These are phyloP conservation scores for Hericium coralloides DNA, from an alignment of 768 basidiomycete genomes.

Conservation along the genomic window DNA sequence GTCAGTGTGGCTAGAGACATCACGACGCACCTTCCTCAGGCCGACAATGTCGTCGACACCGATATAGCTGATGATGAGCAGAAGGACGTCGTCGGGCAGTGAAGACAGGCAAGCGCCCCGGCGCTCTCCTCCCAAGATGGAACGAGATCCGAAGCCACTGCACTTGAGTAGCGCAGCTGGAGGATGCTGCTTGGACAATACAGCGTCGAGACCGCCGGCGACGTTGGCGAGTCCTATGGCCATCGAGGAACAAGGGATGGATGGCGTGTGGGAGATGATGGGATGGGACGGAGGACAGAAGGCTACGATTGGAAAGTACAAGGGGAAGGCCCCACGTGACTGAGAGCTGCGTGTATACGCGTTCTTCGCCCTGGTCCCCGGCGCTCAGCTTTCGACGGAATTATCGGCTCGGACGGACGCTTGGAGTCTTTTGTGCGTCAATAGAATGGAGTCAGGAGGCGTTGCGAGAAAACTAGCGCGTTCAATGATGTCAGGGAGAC, in stretches of 20 bases:
- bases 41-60: constrained; percentile 24
- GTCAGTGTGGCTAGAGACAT: constrained; percentile 7
- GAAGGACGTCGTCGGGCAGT: constrained; percentile 27
- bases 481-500: no score
- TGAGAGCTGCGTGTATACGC: neutral
- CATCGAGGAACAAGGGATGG: no score
- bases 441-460: no score
- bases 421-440: no score
- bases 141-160: neutral
- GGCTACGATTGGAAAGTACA: neutral
- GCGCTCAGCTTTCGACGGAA: no score
- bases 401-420: no score
- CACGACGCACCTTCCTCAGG: constrained; percentile 21
- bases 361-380: no score
- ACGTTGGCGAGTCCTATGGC: no score
- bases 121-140: neutral
- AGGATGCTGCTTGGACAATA: no score
- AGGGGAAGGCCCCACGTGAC: neutral
- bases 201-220: no score
- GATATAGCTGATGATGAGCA: constrained; percentile 23
- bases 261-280: neutral
- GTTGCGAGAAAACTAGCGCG: no score
- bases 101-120: constrained; percentile 11
- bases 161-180: neutral
- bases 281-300: neutral